phyloP scores from a whole-genome alignment of 768 basidiomycete genomes.

The Hericium rajendrae region DNA sequence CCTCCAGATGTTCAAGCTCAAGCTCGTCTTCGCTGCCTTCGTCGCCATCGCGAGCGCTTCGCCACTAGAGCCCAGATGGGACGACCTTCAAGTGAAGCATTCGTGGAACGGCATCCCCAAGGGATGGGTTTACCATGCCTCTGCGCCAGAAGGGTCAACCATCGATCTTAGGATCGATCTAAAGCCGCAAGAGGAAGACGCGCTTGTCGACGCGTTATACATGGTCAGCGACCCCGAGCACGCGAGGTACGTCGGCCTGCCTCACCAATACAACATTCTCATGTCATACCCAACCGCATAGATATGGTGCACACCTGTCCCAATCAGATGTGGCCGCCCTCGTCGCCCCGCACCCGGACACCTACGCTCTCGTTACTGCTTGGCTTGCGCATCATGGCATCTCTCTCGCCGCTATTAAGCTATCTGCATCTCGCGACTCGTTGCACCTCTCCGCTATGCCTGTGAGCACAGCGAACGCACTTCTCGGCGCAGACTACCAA shows the following conservation, averaged over 20 bases:
- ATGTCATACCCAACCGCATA: background rate
- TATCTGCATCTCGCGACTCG: slow-evolving; percentile 29
- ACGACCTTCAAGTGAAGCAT: background rate
- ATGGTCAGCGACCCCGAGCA: background rate
- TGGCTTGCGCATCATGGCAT: background rate
- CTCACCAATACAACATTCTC: too few species aligned
- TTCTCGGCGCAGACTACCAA: slow-evolving; percentile 47
- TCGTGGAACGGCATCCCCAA: background rate
- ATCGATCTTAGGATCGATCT: background rate
- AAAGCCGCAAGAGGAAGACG: background rate
- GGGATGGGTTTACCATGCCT: background rate
- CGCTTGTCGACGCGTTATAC: background rate
- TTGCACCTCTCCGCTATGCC: slow-evolving; percentile 39
- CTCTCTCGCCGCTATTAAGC: background rate
- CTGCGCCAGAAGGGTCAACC: background rate
- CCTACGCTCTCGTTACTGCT: background rate
- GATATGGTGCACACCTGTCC: background rate
- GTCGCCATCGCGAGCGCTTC: background rate
- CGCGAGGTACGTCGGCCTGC: background rate
- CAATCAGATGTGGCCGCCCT: background rate
- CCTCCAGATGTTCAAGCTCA: background rate
- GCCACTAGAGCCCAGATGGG: background rate
- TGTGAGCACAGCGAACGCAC: slow-evolving; percentile 45
- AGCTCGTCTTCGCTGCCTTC: background rate
- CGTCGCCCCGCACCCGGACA: slow-evolving; percentile 1